Evolutionary conservation across 345 rosid genomes (phyloP), one percentile per base, ranked within the genome.

Genomic region (Sisymbrium irio): DNA sequence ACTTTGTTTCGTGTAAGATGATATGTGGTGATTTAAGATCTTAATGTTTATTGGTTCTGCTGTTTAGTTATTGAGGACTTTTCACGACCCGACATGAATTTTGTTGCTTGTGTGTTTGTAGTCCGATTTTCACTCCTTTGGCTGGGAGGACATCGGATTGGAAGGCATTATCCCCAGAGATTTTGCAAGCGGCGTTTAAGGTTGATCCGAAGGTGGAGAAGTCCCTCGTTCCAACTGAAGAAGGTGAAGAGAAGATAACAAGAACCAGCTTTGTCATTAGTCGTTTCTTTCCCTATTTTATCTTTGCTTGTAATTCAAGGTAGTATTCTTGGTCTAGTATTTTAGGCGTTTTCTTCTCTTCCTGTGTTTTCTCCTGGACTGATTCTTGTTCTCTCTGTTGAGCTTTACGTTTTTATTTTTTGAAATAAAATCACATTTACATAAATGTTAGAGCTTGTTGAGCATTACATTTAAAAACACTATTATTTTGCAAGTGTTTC

Each of bases 51-150:
- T 27, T 58, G 13, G 51, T 58, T 45, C 45, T 69, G 14, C 28
- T 45, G 25, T 35, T 17, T 30, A 33, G 20, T 61, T 49, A 11
- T 39, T 27, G 19, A 28, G 6, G 33, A 37, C 5, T n/a, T n/a
- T n/a, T n/a, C n/a, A n/a, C n/a, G n/a, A n/a, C n/a, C n/a, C n/a
- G n/a, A n/a, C n/a, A n/a, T n/a, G n/a, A n/a, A n/a, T n/a, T n/a
- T n/a, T n/a, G n/a, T 30, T 0, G 14, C 6, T 64, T 19, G 36
- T 42, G 35, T 40, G 5, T 63, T 17, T 79, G 82, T 87, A 91
- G 98, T 61, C 98, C 98, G 0, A 78, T 91, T 7, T 93, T 93
- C 89, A 91, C 96, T 14, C 93, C 91, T 71, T 69, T 93, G 82
- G 98, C 97, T 2, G 96, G 98, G 56, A 89, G 81, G 70, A 93